These are phyloP conservation scores for Capsella rubella DNA, from an alignment of 441 rosid species.

Conservation along the genomic window DNA sequence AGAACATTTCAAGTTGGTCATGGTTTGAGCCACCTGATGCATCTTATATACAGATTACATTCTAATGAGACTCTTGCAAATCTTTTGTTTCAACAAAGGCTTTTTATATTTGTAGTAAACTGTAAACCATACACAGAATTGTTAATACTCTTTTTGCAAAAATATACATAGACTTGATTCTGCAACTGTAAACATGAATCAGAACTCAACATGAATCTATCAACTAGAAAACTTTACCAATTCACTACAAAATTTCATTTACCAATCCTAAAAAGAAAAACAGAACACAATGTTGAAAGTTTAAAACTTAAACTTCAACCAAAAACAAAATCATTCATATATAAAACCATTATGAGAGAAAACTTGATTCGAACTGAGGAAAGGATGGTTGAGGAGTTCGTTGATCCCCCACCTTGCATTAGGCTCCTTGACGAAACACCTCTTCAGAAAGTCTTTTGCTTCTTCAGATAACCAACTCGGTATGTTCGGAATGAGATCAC, in stretches of 20 bases:
- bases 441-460: background rate
- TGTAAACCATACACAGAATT: too few relatives aligned
- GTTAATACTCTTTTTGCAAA: too few relatives aligned
- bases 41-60: constrained; percentile 46
- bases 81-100: background rate
- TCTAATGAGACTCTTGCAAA: constrained; percentile 23
- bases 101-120: background rate
- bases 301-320: too few relatives aligned
- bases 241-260: too few relatives aligned
- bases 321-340: background rate
- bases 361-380: background rate
- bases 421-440: constrained; percentile 2
- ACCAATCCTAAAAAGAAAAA: too few relatives aligned
- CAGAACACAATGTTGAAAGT: too few relatives aligned
- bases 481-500: background rate
- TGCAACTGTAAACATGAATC: too few relatives aligned
- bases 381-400: background rate
- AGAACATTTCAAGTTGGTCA: constrained; percentile 71
- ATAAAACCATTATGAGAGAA: background rate
- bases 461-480: background rate
- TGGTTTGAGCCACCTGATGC: constrained; percentile 43
- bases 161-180: too few relatives aligned
- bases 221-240: too few relatives aligned
- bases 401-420: background rate
- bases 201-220: too few relatives aligned